Evolutionary conservation across 176 grass and related monocot species (phyloP), one percentile per base, ranked within the genome.

Genomic region (Oryza nivara): DNA sequence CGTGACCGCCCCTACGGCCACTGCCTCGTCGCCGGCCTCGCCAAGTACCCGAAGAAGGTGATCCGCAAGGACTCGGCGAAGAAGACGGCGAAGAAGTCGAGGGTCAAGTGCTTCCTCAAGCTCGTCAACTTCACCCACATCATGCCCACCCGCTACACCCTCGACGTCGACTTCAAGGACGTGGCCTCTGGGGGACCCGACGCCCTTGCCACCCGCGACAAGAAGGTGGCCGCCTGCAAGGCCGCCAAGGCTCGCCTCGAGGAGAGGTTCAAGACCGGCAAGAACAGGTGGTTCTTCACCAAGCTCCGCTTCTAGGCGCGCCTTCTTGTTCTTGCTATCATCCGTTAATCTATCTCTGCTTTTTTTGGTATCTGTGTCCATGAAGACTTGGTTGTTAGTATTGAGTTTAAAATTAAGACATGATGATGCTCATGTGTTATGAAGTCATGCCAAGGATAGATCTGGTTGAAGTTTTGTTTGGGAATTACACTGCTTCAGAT

Each of bases 281-380:
- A 92, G 90, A 92, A 92, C 83, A 85, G 90, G 79, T 92, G 90
- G 90, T 92, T 92, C 74, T 92, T 92, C 80, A 92, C 90, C 61
- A 92, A 92, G 87, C 87, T 92, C 74, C 86, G 90, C 47, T 92
- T 92, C 87, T 92, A 43, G 46, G 61, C 28, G 7, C 19, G 7
- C 19, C 36, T 56, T 16, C 6, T 52, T 52, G 3, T 6, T 17
- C 46, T 13, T 48, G 46, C 46, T 14, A 48, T 48, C 46, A 48
- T 51, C 12, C 48, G 11, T 51, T 51, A 51, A 51, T 51, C 48
- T 16, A 1, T 51, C 14, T 51, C 13, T 51, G 30, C 1, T 11
- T 51, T 51, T 51, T 51, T 38, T 38, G 48, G 48, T 51, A 51
- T 51, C 36, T 51, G 48, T 51, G 48, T 51, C 48, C 48, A 51